A percentile compares a stretch with the other conserved stretches of the same genome.
Evolutionary conservation across 352 stramenopile genomes (phyloP).

Genomic region (Pythium dissimile): DNA sequence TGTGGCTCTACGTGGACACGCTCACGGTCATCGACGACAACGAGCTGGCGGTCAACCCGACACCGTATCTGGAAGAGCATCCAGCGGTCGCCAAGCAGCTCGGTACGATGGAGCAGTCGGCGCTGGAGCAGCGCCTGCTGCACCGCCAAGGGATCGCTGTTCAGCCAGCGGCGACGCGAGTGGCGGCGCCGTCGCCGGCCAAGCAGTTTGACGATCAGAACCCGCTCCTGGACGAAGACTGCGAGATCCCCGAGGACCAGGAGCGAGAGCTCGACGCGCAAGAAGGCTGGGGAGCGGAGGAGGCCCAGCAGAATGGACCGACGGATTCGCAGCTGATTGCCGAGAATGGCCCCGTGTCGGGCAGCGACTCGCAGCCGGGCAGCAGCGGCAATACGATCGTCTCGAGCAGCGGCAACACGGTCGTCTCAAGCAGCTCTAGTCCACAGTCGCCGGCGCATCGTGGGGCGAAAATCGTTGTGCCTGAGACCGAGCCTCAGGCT

Average conservation of each 20-base stretch:
- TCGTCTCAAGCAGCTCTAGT: slow-evolving; percentile 5
- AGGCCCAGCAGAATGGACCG: slow-evolving; percentile 7
- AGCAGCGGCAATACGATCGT: slow-evolving; percentile 1
- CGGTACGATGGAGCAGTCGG: slow-evolving; percentile 7
- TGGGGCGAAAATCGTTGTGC: slow-evolving; percentile 2
- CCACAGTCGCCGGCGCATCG: background rate
- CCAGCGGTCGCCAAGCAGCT: slow-evolving; percentile 28
- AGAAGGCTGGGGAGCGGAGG: slow-evolving; percentile 40
- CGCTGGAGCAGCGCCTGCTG: slow-evolving; percentile 46
- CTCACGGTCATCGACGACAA: slow-evolving; percentile 50
- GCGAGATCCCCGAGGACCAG: slow-evolving; percentile 58
- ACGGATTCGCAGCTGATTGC: slow-evolving; percentile 73
- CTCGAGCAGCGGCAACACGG: slow-evolving; percentile 9
- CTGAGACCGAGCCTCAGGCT: slow-evolving; percentile 1
- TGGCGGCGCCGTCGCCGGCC: background rate
- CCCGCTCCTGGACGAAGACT: slow-evolving; percentile 54
- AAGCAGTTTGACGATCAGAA: slow-evolving; percentile 36
- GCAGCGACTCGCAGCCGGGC: slow-evolving; percentile 2
- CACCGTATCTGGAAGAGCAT: slow-evolving; percentile 31
- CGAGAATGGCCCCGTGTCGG: slow-evolving; percentile 43
- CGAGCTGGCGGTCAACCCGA: slow-evolving; percentile 39
- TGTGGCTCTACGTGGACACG: slow-evolving; percentile 24
- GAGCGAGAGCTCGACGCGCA: slow-evolving; percentile 47
- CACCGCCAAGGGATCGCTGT: slow-evolving; percentile 37
- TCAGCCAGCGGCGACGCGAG: background rate